Evolutionary conservation across 2,329 filamentous ascomycete genomes (phyloP), one percentile per base, ranked within the genome.

Genomic region (Cladophialophora psammophila): DNA sequence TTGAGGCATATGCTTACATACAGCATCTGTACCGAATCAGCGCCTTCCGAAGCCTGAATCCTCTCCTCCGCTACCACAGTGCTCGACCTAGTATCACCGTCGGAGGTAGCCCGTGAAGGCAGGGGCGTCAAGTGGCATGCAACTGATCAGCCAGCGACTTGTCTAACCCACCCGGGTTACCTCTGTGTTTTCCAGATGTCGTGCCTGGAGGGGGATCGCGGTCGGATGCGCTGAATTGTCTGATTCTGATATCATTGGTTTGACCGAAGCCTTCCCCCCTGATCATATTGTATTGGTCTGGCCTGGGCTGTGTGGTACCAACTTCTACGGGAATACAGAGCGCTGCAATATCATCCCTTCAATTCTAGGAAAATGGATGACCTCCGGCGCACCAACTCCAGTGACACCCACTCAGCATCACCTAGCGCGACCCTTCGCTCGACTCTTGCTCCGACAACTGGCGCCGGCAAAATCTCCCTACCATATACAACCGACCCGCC

Each of bases 401-500:
- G 56, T 35, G 66, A 63, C 32, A 57, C 31, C 31, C 42, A 12
- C 42, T 34, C 34, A 32, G 38, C 45, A 18, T 48, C 64, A 18
- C 56, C 57, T 7, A 61, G 63, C 15, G 48, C 62, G 20, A 40
- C 65, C 12, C 35, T 42, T 15, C 63, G 63, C 6, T 68, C 65
- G 26, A 40, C 63, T 7, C 40, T 54, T 53, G 20, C 58, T 26
- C 15, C 48, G 4, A 57, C 59, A 18, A 59, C 59, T 20, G 61
- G 65, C 50, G 12, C 60, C 65, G 75, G 81, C 10, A 82, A 80
- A 69, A 80, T 88, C 9, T 81, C 89, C 72, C 86, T 98, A 2
- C 94, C 94, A 0, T 83, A 90, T 38, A 96, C 92, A 72, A 97
- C 93, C 77, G 92, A 96, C 73, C 94, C 94, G 32, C 93, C 94